phyloP scores from a whole-genome alignment of 1,284 basidiomycete genomes.

The Chalciporus piperatoides region DNA sequence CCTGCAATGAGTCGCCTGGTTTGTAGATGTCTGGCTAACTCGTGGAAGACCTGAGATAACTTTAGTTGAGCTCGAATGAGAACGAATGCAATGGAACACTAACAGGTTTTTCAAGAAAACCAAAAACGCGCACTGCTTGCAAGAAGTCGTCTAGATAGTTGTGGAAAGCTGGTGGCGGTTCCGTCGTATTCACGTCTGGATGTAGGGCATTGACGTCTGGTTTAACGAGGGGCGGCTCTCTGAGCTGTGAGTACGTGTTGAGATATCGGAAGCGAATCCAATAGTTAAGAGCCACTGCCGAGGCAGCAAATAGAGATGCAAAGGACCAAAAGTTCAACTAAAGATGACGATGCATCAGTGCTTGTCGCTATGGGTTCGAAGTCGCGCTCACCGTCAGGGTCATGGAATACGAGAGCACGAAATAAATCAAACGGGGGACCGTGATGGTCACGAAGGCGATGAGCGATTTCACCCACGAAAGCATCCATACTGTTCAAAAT shows the following conservation, averaged over 20 bases:
- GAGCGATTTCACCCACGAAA: conserved; percentile 70
- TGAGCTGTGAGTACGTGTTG: conserved; percentile 75
- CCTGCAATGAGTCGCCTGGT: conserved; percentile 89
- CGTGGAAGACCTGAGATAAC: conserved; percentile 78
- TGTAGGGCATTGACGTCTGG: conserved; percentile 78
- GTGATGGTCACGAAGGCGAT: conserved; percentile 79
- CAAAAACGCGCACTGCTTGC: conserved; percentile 91
- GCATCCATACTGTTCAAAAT: conserved; percentile 61
- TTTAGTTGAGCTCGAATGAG: background rate
- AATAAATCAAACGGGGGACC: conserved; percentile 71
- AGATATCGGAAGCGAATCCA: conserved; percentile 82
- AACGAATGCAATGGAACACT: conserved; percentile 23
- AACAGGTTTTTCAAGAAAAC: conserved; percentile 92
- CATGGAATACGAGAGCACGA: conserved; percentile 83
- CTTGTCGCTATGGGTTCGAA: background rate
- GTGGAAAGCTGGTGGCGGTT: conserved; percentile 77
- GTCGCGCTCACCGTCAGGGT: conserved; percentile 65
- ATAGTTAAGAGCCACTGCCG: conserved; percentile 70
- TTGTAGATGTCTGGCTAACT: conserved; percentile 89
- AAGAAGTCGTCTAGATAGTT: conserved; percentile 96
- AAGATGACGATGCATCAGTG: conserved; percentile 1
- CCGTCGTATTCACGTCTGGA: conserved; percentile 77
- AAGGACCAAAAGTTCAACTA: conserved; percentile 89
- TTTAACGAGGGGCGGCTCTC: conserved; percentile 80
- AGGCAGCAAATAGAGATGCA: conserved; percentile 67